Percentiles rank a stretch among this genome's conserved stretches.
phyloP scores from a whole-genome alignment of 1,139 yeast species.

The Pichia norvegensis region DNA sequence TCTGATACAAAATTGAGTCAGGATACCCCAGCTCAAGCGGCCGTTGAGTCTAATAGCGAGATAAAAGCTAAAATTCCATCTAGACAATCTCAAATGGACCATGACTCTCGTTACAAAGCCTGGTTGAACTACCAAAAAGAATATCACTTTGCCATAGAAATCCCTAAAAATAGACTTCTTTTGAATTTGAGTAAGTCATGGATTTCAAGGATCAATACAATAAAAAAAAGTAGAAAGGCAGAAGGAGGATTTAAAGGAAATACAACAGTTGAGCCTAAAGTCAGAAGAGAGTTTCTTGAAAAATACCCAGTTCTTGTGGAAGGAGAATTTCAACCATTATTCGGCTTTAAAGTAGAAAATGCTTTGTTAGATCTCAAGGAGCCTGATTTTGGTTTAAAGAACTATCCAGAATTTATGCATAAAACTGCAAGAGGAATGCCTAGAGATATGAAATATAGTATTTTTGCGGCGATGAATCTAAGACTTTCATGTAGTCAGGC shows the following conservation, averaged over 20 bases:
- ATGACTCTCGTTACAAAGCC: slow-evolving; percentile 19
- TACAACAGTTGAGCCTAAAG: slow-evolving; percentile 27
- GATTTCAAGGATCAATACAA: slow-evolving; percentile 40
- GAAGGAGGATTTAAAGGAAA: slow-evolving; percentile 29
- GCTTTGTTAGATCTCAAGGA: slow-evolving; percentile 47
- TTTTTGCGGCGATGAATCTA: slow-evolving; percentile 58
- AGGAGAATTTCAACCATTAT: slow-evolving; percentile 55
- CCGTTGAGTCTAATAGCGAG: neutral
- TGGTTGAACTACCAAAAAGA: slow-evolving; percentile 20
- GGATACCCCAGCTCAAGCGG: neutral
- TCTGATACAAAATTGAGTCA: neutral
- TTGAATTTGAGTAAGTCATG: slow-evolving; percentile 61
- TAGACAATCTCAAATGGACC: slow-evolving; percentile 15
- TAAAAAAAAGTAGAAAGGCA: slow-evolving; percentile 30
- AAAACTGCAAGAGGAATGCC: slow-evolving; percentile 82
- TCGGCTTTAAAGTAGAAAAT: slow-evolving; percentile 50
- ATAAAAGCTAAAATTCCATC: slow-evolving; percentile 1
- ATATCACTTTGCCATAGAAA: slow-evolving; percentile 27
- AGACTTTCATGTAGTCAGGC: slow-evolving; percentile 34
- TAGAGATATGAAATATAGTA: slow-evolving; percentile 55
- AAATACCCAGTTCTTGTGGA: slow-evolving; percentile 53
- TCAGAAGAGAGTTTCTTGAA: slow-evolving; percentile 36
- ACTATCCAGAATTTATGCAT: slow-evolving; percentile 56
- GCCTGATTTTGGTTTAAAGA: slow-evolving; percentile 51
- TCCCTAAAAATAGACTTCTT: slow-evolving; percentile 30